phyloP scores from a whole-genome alignment of 176 grass and related monocot species.

The Hordeum marinum region DNA sequence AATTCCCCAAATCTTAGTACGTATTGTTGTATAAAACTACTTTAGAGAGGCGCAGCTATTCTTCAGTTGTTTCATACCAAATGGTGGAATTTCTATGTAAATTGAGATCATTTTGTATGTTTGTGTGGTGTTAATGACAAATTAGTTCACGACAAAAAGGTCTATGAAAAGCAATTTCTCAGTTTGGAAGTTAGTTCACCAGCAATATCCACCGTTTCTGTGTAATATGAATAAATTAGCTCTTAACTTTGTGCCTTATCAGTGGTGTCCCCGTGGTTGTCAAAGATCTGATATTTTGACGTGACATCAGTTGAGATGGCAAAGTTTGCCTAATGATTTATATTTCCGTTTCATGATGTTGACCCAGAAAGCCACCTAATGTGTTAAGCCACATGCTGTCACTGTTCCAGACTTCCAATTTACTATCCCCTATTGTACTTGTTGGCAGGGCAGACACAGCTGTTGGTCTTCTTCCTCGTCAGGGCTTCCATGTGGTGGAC shows the following conservation, averaged over 20 bases:
- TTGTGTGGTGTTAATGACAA: background rate
- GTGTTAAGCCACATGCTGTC: background rate
- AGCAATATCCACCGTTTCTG: slow-evolving; percentile 15
- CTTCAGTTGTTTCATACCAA: background rate
- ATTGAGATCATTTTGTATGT: background rate
- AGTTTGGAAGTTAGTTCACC: slow-evolving; percentile 26
- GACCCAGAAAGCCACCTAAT: slow-evolving; percentile 20
- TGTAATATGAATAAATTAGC: background rate
- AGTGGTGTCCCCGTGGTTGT: background rate
- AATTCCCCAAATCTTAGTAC: background rate
- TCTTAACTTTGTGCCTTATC: background rate
- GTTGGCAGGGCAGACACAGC: slow-evolving; percentile 25
- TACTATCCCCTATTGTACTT: slow-evolving; percentile 26
- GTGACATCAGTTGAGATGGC: slow-evolving; percentile 26
- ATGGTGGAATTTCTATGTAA: background rate
- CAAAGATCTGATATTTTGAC: slow-evolving; percentile 9
- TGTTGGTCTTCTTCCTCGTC: background rate
- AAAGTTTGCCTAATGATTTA: slow-evolving; percentile 28
- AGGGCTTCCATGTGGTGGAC: slow-evolving; percentile 39
- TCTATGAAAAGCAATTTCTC: background rate
- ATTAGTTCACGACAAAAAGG: slow-evolving; percentile 16
- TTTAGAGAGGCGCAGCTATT: background rate
- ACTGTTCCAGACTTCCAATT: slow-evolving; percentile 6
- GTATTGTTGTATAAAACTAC: background rate
- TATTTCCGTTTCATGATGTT: slow-evolving; percentile 26